Evolutionary conservation across 306 rosid species (phyloP).

Genomic region (Begonia peltatifolia): DNA sequence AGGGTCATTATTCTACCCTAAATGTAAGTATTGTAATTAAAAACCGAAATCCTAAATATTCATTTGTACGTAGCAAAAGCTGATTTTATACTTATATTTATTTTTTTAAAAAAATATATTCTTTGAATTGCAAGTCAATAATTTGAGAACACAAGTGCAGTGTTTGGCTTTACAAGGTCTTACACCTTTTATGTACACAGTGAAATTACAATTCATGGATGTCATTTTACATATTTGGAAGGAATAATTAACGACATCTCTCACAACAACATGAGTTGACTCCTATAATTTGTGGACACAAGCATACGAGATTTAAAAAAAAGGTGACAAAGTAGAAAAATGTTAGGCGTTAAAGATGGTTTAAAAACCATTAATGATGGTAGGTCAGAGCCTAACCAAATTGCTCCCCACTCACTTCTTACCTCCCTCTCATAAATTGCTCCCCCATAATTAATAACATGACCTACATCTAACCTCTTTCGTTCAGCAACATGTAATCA

Average conservation of each 20-base stretch:
- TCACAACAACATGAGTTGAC: background rate
- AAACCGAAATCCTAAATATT: no score
- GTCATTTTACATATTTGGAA: no score
- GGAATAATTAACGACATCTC: background rate
- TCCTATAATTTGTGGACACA: background rate
- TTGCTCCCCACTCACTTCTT: conserved; percentile 41
- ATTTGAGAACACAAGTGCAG: no score
- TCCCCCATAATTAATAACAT: conserved; percentile 33
- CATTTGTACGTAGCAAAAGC: no score
- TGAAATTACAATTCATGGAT: no score
- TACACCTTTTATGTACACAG: no score
- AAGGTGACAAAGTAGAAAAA: background rate
- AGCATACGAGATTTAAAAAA: background rate
- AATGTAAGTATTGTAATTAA: no score
- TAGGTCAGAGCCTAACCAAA: conserved; percentile 64
- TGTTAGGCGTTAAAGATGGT: conserved; percentile 10
- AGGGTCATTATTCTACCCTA: no score
- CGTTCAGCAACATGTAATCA: conserved; percentile 53
- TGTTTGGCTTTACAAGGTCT: no score
- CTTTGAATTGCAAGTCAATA: no score
- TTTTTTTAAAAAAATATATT: no score
- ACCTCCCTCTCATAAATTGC: conserved; percentile 65
- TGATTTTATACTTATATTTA: no score
- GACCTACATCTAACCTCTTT: conserved; percentile 28
- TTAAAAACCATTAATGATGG: conserved; percentile 55